Evolutionary conservation across 441 rosid species (phyloP).

Genomic region (Gossypium davidsonii): DNA sequence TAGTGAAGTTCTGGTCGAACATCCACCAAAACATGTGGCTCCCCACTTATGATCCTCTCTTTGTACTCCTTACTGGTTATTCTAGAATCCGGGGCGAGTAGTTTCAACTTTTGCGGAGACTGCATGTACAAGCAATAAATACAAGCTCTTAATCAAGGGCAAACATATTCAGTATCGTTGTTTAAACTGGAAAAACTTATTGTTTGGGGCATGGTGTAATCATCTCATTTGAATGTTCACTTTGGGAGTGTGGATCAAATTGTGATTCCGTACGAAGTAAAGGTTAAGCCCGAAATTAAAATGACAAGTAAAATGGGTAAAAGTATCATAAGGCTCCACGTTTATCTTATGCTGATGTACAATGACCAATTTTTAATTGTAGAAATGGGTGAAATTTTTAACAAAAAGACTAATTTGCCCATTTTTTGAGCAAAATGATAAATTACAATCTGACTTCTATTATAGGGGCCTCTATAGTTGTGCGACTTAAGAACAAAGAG

Average conservation of each 20-base stretch:
- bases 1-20: slow-evolving; percentile 86
- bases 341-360: too few species aligned
- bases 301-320: neutral
- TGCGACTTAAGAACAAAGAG: neutral
- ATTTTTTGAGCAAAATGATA: too few species aligned
- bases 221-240: neutral
- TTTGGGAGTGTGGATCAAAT: neutral
- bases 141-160: neutral
- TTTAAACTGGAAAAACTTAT: neutral
- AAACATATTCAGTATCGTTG: neutral
- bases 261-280: neutral
- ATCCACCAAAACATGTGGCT: slow-evolving; percentile 54
- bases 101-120: slow-evolving; percentile 57
- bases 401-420: too few species aligned
- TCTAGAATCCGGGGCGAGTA: slow-evolving; percentile 56
- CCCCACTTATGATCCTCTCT: slow-evolving; percentile 40
- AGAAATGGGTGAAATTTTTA: too few species aligned
- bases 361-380: too few species aligned
- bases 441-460: too few species aligned
- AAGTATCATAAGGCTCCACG: too few species aligned
- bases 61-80: slow-evolving; percentile 59
- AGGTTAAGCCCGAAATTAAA: neutral
- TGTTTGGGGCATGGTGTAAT: neutral
- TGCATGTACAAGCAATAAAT: neutral
- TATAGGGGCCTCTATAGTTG: too few species aligned